Evolutionary conservation across 352 stramenopile species (phyloP).

Genomic region (Phytopythium cucurbitacearum): DNA sequence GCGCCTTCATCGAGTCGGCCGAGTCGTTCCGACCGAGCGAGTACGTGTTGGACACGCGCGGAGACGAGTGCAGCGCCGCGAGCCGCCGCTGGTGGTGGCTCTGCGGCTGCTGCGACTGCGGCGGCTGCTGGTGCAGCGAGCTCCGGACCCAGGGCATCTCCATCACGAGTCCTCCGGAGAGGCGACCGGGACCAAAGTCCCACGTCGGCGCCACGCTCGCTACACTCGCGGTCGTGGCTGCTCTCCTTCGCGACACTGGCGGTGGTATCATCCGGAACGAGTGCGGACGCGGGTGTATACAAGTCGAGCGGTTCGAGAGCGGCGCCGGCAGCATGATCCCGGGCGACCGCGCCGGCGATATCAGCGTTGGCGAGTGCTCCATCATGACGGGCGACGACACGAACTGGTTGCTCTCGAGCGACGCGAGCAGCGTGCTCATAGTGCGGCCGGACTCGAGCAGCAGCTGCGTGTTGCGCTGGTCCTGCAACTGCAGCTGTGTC

Average conservation of each 20-base stretch:
- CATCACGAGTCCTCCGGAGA: slow-evolving; percentile 45
- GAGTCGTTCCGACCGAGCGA: slow-evolving; percentile 22
- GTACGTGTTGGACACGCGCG: slow-evolving; percentile 8
- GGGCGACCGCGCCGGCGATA: slow-evolving; percentile 8
- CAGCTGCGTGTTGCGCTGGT: slow-evolving; percentile 34
- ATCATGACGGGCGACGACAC: slow-evolving; percentile 16
- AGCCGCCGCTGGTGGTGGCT: slow-evolving; percentile 18
- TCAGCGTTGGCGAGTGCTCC: slow-evolving; percentile 13
- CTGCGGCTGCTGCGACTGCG: slow-evolving; percentile 13
- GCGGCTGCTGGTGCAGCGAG: slow-evolving; percentile 11
- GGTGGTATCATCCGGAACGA: not conserved
- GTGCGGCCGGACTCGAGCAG: slow-evolving; percentile 39
- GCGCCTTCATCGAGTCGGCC: slow-evolving; percentile 17
- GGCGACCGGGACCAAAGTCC: slow-evolving; percentile 9
- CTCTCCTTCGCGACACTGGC: slow-evolving; percentile 8
- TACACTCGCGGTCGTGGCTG: slow-evolving; percentile 1
- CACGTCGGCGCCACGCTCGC: not conserved
- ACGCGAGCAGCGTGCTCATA: slow-evolving; percentile 49
- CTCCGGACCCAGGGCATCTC: slow-evolving; percentile 17
- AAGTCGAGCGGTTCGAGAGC: not conserved
- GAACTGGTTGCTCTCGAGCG: slow-evolving; percentile 24
- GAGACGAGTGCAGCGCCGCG: slow-evolving; percentile 24
- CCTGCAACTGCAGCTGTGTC: slow-evolving; percentile 34
- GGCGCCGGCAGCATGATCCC: slow-evolving; percentile 7
- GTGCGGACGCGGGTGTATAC: not conserved